phyloP scores from a whole-genome alignment of 768 basidiomycete genomes.

The Rhodosporidiobolus sp. region DNA sequence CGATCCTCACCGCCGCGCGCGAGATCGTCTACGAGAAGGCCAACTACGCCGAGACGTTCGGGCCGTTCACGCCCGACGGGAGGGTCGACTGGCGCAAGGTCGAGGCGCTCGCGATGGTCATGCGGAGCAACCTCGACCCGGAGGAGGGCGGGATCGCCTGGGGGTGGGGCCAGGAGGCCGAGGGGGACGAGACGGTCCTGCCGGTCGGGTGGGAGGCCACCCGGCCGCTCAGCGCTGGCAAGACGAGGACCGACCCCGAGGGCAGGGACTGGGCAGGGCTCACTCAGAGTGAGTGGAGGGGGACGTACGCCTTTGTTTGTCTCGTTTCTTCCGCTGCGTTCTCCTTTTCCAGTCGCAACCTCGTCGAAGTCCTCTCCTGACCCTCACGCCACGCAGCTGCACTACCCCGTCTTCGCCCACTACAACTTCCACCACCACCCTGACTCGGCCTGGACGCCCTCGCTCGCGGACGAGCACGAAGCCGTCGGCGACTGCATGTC shows the following conservation, averaged over 20 bases:
- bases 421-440: slow-evolving; percentile 1
- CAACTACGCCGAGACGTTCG: background rate
- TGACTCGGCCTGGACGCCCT: background rate
- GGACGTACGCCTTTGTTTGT: slow-evolving; percentile 21
- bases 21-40: slow-evolving; percentile 26
- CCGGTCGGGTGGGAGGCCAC: slow-evolving; percentile 13
- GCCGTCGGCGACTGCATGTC: slow-evolving; percentile 34
- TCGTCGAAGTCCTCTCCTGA: background rate
- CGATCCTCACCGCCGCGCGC: slow-evolving; percentile 7
- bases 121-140: slow-evolving; percentile 1
- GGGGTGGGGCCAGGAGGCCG: background rate
- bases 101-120: slow-evolving; percentile 16
- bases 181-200: background rate
- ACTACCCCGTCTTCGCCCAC: slow-evolving; percentile 12
- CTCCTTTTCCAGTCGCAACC: too few relatives aligned
- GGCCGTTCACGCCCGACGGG: slow-evolving; percentile 16
- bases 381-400: background rate
- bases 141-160: background rate
- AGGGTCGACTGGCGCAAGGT: slow-evolving; percentile 27
- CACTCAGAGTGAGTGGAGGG: slow-evolving; percentile 15
- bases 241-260: background rate
- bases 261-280: slow-evolving; percentile 30
- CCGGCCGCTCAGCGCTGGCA: background rate
- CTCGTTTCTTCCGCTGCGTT: background rate
- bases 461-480: slow-evolving; percentile 26